phyloP scores from a whole-genome alignment of 306 rosid species.

The Urtica urens region DNA sequence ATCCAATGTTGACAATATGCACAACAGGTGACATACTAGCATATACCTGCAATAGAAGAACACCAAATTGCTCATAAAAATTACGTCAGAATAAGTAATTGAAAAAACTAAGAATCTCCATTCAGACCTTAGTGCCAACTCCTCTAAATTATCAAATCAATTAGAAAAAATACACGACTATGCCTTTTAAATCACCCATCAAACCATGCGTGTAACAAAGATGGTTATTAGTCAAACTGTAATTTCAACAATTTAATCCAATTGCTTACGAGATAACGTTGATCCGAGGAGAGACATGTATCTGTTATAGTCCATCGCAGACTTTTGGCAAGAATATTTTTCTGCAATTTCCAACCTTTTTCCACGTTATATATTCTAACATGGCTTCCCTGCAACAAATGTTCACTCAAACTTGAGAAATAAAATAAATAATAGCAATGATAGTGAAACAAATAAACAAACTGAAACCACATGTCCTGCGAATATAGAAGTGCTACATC shows the following conservation, averaged over 20 bases:
- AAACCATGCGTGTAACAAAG: no score
- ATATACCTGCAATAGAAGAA: slow-evolving; percentile 55
- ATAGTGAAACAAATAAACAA: no score
- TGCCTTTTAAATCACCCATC: no score
- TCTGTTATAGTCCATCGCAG: slow-evolving; percentile 91
- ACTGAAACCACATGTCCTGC: no score
- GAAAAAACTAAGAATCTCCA: background rate
- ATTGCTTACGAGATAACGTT: slow-evolving; percentile 63
- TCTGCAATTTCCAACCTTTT: slow-evolving; percentile 67
- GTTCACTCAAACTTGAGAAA: background rate
- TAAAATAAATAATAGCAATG: no score
- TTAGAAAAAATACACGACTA: no score
- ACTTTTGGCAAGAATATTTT: slow-evolving; percentile 65
- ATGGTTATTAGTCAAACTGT: background rate
- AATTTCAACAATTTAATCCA: background rate
- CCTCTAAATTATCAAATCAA: no score
- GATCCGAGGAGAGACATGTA: slow-evolving; percentile 83
- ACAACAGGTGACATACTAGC: slow-evolving; percentile 84
- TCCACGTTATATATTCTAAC: slow-evolving; percentile 77
- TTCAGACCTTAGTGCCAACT: background rate
- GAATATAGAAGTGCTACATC: no score
- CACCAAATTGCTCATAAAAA: background rate
- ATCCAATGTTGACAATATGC: slow-evolving; percentile 55
- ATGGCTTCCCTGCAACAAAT: slow-evolving; percentile 56
- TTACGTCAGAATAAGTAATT: background rate